Evolutionary conservation across 2,329 filamentous ascomycete species (phyloP), one percentile per base, ranked within the genome.

Genomic region (Calonectria crousiana): DNA sequence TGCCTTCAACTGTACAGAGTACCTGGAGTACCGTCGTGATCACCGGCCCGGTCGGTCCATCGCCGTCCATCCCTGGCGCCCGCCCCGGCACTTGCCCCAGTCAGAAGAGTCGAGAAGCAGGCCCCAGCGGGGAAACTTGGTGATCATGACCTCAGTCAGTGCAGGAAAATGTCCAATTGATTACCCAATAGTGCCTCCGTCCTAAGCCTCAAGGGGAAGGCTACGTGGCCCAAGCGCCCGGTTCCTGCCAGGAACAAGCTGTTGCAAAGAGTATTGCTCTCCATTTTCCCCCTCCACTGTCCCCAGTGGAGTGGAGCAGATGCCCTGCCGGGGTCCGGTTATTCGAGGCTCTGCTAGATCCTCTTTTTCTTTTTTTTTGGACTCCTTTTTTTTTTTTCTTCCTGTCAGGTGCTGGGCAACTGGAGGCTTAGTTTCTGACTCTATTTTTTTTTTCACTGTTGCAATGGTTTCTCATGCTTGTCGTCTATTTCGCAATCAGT

Each of bases 281-380:
- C 47, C 51, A 56, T 34, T 34, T 34, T 56, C 53, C 49, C 36
- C 28, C 47, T 41, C n/a, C 34, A 56, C 60, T 14, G 58, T 47
- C 70, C 62, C 73, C 68, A 69, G 71, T 53, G 65, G 47, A 67
- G 78, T 78, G 78, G 78, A 68, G 74, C 73, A 77, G 53, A 62
- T 11, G 66, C 67, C 71, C 67, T 74, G 74, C 75, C 70, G 70
- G 70, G 74, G 73, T 71, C 79, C 82, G 82, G 81, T 82, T 83
- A 83, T 83, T 84, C 81, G 79, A 84, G 82, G 82, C 81, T 82
- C 82, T 82, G 78, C 32, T 9, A 26, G 67, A n/a, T 71, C 65
- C 69, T 69, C 62, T 66, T 73, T 76, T 74, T 60, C 73, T 52
- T 52, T 69, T 32, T 73, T 76, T 75, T 18, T 18, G 16, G 38